Evolutionary conservation across 495 filamentous ascomycete genomes (phyloP).

Genomic region (Tuber umbilicatum): DNA sequence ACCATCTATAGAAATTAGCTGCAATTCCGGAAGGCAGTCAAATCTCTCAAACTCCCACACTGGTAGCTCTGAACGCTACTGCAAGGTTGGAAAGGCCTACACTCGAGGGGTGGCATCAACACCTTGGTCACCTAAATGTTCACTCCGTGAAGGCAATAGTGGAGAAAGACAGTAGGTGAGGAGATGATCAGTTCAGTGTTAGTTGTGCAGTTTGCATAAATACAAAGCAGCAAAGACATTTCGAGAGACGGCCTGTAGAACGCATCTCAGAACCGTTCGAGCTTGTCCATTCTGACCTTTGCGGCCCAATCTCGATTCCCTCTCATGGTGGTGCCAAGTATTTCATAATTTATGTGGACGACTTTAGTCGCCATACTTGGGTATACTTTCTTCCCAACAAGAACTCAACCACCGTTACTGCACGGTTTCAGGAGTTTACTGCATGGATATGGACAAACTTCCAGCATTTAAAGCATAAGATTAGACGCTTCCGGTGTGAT

Average conservation of each 20-base stretch:
- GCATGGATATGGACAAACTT: not conserved
- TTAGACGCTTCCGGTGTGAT: conserved; percentile 6
- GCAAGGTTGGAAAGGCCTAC: too few relatives aligned
- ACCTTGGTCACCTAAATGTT: not conserved
- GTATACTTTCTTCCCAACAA: conserved; percentile 1
- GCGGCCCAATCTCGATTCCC: not conserved
- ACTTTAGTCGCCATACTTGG: not conserved
- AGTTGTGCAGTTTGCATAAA: not conserved
- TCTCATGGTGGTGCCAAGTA: not conserved
- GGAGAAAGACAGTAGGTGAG: not conserved
- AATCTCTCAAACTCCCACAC: too few relatives aligned
- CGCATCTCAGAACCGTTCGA: not conserved
- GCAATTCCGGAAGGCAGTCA: too few relatives aligned
- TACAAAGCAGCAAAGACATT: not conserved
- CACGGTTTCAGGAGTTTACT: not conserved
- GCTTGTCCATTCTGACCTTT: not conserved
- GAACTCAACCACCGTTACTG: not conserved
- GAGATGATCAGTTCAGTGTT: not conserved
- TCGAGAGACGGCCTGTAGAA: not conserved
- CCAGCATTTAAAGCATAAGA: not conserved
- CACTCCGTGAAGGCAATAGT: not conserved
- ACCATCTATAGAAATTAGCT: too few relatives aligned
- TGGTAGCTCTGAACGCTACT: too few relatives aligned
- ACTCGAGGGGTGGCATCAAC: not conserved
- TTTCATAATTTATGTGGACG: conserved; percentile 10